A percentile compares a stretch with the other conserved stretches of the same genome.
Conservation (phyloP, 1,284 basidiomycete genomes). For the Leucoagaricus sp. region DNA sequence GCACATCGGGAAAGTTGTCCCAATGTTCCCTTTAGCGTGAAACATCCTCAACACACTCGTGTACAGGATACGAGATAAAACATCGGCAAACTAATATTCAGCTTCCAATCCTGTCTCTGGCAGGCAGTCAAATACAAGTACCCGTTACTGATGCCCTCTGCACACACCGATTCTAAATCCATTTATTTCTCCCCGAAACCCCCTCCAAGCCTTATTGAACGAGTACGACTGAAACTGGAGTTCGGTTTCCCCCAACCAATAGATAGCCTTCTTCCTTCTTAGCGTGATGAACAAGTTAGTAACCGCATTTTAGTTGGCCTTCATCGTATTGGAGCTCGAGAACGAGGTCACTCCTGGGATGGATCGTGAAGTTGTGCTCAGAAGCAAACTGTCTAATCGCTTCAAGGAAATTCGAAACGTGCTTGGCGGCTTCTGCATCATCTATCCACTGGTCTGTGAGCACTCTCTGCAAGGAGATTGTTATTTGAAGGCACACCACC, state of each 20-base stretch:
- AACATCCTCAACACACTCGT: too few species aligned
- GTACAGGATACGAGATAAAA: background rate
- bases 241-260: constrained; percentile 26
- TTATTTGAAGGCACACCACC: background rate
- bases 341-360: constrained; percentile 20
- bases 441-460: constrained; percentile 22
- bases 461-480: constrained; percentile 19
- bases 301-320: constrained; percentile 23
- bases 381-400: constrained; percentile 19
- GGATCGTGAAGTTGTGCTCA: background rate
- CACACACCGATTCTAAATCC: constrained; percentile 24
- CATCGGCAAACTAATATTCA: constrained; percentile 28
- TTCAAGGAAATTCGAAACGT: constrained; percentile 18
- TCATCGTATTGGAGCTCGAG: constrained; percentile 17
- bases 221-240: constrained; percentile 4
- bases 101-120: constrained; percentile 23
- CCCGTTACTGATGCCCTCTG: background rate
- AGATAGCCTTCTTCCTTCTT: constrained; percentile 22
- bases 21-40: constrained; percentile 24
- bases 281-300: constrained; percentile 25
- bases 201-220: constrained; percentile 15
- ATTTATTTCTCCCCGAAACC: constrained; percentile 21
- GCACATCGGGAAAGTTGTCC: constrained; percentile 22
- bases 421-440: constrained; percentile 5
- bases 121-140: background rate